phyloP scores from a whole-genome alignment of 768 basidiomycete species.

The Russula abietina region DNA sequence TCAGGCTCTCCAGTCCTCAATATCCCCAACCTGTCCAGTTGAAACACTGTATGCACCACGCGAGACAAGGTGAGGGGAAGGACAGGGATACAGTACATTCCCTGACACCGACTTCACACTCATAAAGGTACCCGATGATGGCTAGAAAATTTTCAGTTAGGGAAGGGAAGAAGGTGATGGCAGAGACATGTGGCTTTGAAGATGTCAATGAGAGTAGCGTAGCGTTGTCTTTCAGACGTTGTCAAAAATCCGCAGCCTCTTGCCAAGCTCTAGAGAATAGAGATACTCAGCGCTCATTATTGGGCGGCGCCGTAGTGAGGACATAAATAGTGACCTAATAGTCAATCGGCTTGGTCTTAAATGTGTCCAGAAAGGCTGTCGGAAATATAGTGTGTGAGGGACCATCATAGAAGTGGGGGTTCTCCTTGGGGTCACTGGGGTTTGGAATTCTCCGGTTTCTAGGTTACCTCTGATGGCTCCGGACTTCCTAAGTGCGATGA shows the following conservation, averaged over 20 bases:
- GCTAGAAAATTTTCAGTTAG: not conserved
- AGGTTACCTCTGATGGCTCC: too few species aligned
- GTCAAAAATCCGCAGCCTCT: not conserved
- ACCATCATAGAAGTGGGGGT: slow-evolving; percentile 5
- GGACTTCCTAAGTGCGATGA: too few species aligned
- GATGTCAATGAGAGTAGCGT: not conserved
- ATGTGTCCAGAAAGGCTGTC: not conserved
- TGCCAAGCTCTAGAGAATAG: not conserved
- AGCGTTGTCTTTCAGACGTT: slow-evolving; percentile 2
- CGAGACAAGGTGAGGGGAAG: not conserved
- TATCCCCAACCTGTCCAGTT: not conserved
- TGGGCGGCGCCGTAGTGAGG: too few species aligned
- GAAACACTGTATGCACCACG: not conserved
- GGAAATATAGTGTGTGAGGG: not conserved
- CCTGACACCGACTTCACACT: not conserved
- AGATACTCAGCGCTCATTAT: not conserved
- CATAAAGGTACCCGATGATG: not conserved
- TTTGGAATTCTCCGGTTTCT: too few species aligned
- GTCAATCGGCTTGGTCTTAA: not conserved
- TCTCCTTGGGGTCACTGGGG: too few species aligned
- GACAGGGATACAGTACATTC: not conserved
- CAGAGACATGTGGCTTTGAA: not conserved
- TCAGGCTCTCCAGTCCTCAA: not conserved
- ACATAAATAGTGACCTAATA: not conserved
- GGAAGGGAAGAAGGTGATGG: not conserved